Evolutionary conservation across 1,139 yeast species (phyloP).

Genomic region (Lodderomyces metapsilosis): DNA sequence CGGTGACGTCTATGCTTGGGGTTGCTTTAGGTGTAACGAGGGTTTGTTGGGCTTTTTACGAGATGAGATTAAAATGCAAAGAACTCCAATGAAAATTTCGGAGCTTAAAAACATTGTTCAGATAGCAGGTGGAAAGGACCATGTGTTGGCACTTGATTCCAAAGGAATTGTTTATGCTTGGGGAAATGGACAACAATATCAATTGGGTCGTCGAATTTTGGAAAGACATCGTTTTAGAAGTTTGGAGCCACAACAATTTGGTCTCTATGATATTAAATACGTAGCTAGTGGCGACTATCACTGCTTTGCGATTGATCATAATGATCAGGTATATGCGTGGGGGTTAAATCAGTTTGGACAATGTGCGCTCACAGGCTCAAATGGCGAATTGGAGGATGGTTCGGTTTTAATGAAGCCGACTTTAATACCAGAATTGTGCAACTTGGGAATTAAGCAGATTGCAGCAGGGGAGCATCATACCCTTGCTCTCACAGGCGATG

Average conservation of each 20-base stretch:
- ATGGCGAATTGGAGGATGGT: constrained; percentile 72
- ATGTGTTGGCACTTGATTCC: constrained; percentile 75
- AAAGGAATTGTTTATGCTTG: constrained; percentile 91
- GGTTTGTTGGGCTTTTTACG: constrained; percentile 84
- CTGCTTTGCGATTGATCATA: constrained; percentile 82
- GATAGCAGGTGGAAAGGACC: constrained; percentile 91
- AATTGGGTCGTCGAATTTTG: constrained; percentile 78
- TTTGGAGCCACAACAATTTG: constrained; percentile 75
- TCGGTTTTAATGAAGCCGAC: constrained; percentile 80
- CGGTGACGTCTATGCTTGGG: constrained; percentile 97
- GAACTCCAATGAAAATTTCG: constrained; percentile 61
- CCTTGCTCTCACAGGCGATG: constrained; percentile 66
- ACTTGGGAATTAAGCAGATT: constrained; percentile 56
- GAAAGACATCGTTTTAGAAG: constrained; percentile 74
- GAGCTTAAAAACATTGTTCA: constrained; percentile 74
- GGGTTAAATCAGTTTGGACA: constrained; percentile 97
- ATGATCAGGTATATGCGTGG: constrained; percentile 79
- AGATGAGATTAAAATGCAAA: constrained; percentile 58
- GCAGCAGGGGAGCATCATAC: constrained; percentile 97
- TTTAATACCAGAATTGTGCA: constrained; percentile 54
- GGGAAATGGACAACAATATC: constrained; percentile 96
- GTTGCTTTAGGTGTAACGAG: constrained; percentile 90
- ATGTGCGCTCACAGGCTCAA: constrained; percentile 68
- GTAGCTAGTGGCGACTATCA: constrained; percentile 95
- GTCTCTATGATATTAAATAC: constrained; percentile 70